Base-by-base conservation (phyloP, 768 basidiomycete genomes). In the Trametes villosa region DNA sequence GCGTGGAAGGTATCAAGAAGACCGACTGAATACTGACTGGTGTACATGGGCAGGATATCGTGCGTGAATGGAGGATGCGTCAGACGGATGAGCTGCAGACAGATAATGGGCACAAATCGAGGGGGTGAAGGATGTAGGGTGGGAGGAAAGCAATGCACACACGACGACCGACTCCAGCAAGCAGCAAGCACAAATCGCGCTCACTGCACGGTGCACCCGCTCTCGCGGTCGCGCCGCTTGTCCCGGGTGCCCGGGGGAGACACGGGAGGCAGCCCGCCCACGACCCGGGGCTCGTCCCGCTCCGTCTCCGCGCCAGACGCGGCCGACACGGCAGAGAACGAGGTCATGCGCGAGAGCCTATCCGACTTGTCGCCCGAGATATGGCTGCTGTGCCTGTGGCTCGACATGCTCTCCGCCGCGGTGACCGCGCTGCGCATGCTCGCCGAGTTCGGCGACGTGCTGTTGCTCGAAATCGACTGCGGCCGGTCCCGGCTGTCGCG, bases 371-470 rank as follows among this genome's bases (percentile, higher is more conserved):
- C 77, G 9, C 70, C 53, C n/a, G 66, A 60, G 55, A 48, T 41
- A 17, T 54, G 58, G 31, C 57, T 53, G 38, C 59, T 57, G 51
- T 58, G 60, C 31, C 59, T 66, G 20, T 75, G 72, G 57, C 78
- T 78, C 1, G 78, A 76, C 24, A 77, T 65, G 52, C 79, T 82
- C 57, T 78, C 80, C 69, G 76, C 64, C 15, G 81, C 79, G 12
- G 83, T 87, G 3, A 77, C 80, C 17, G 80, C 81, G 63, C 86
- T 87, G 40, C 83, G 78, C 67, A 87, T 62, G 65, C 89, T 90
- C 51, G 78, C 68, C 13, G 74, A 71, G 67, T 83, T 84, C 9
- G 80, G 77, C 5, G 77, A 74, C 2, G 86, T 86, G 68, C 82
- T 83, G 60, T 76, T 79, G 70, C 88, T 90, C 20, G 82, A 80